Evolutionary conservation across 805 yeast species (phyloP), one percentile per base, ranked within the genome.

Genomic region (Yarrowia porcina): DNA sequence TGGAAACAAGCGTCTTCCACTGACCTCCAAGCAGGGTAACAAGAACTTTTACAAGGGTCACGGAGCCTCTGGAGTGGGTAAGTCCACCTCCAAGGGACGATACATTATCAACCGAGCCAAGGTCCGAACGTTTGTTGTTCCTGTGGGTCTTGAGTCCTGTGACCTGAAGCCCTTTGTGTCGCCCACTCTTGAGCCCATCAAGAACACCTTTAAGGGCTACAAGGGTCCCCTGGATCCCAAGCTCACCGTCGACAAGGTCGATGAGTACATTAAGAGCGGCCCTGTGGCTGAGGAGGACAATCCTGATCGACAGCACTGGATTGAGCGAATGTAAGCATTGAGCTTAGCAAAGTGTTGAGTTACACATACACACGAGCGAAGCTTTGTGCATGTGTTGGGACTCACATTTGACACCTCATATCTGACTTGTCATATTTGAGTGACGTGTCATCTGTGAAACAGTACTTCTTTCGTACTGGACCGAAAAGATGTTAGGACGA

Each of bases 21-120:
- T 93, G 69, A 88, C 97, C 21, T 87, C 97, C 21, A 94, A 94
- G 71, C 90, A 90, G 73, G 98, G 99, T 70, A 93, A 94, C 76
- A 91, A 92, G 78, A 87, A 89, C 69, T 89, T 81, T 77, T 94
- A 94, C 78, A 94, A 94, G 75, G 99, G 99, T 79, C 94, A 98
- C 21, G 83, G 97, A 64, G 89, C 99, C 5, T 83, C 96, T 3
- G 97, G 97, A 74, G 84, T 90, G 66, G 99, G 99, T 73, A 80
- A 79, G 61, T 84, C 87, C 71, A 88, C 94, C 61, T 78, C 80
- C 35, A 81, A 79, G 65, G 97, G 96, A 61, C 82, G 83, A 21
- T 94, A 90, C 74, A 78, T 83, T 7, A 82, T 94, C 65, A 82
- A 89, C 76, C 93, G 96, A 90, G 75, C 76, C 47, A 90, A 87